A percentile compares a stretch with the other conserved stretches of the same genome.
phyloP scores from a whole-genome alignment of 2,329 filamentous ascomycete genomes.

The Fusarium sp. region DNA sequence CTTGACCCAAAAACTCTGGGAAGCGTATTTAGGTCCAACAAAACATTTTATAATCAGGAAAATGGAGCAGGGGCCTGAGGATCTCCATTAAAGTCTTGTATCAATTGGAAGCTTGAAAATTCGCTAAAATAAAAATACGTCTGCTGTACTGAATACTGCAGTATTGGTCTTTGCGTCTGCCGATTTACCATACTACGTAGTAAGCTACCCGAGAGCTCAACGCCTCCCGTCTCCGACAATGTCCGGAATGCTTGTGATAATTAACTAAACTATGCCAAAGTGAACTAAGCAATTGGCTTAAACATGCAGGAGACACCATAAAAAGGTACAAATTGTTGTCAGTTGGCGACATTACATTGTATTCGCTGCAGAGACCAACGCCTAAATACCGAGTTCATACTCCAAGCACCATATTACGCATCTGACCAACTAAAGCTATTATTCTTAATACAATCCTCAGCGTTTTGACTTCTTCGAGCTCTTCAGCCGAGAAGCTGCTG shows the following conservation, averaged over 20 bases:
- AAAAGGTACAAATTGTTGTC: background rate
- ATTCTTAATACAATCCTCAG: conserved; percentile 1
- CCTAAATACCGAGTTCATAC: conserved; percentile 12
- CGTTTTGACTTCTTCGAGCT: conserved; percentile 44
- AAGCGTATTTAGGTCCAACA: background rate
- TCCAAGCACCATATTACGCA: conserved; percentile 4
- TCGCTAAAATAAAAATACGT: no score
- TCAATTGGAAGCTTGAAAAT: no score
- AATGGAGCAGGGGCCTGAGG: no score
- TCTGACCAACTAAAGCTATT: background rate
- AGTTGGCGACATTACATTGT: background rate
- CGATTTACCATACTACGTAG: background rate
- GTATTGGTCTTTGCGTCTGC: background rate
- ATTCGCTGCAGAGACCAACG: background rate
- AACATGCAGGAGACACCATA: background rate
- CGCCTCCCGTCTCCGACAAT: background rate
- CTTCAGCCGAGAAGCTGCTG: conserved; percentile 62
- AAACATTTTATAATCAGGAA: no score
- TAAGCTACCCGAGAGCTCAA: background rate
- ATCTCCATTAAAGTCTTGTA: no score
- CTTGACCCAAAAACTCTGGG: background rate
- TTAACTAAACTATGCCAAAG: background rate
- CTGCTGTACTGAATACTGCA: no score
- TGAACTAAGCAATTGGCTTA: background rate
- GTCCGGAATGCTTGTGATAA: background rate